These are phyloP conservation scores for Phytophthora litchii DNA, from an alignment of 352 stramenopile species.

Conservation along the genomic window DNA sequence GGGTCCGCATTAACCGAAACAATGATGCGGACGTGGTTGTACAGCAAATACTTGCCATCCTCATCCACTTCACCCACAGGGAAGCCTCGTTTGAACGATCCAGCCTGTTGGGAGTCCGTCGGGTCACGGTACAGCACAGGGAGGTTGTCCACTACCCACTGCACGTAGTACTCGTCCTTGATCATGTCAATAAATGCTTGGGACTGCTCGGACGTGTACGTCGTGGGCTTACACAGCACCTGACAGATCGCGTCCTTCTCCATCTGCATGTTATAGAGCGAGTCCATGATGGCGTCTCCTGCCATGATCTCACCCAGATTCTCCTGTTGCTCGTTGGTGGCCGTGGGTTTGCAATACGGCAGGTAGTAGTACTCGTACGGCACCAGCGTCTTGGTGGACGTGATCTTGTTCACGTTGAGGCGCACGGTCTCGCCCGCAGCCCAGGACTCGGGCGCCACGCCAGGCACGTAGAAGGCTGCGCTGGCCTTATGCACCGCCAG, in stretches of 20 bases:
- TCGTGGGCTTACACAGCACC: slow-evolving; percentile 90
- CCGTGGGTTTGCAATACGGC: slow-evolving; percentile 89
- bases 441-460: slow-evolving; percentile 86
- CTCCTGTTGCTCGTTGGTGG: slow-evolving; percentile 87
- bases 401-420: slow-evolving; percentile 98
- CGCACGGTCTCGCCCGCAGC: slow-evolving; percentile 81
- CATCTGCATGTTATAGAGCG: slow-evolving; percentile 90
- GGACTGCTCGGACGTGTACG: slow-evolving; percentile 80
- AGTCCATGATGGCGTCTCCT: slow-evolving; percentile 92
- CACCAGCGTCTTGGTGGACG: slow-evolving; percentile 97
- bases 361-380: slow-evolving; percentile 99
- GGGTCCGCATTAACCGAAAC: slow-evolving; percentile 92
- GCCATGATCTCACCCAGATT: slow-evolving; percentile 94
- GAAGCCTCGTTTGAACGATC: slow-evolving; percentile 90
- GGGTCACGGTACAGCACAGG: slow-evolving; percentile 88
- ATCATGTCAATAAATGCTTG: slow-evolving; percentile 92
- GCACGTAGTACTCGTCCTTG: slow-evolving; percentile 94
- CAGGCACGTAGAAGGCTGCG: slow-evolving; percentile 86
- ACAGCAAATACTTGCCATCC: slow-evolving; percentile 93
- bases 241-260: slow-evolving; percentile 89
- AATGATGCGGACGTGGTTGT: slow-evolving; percentile 98
- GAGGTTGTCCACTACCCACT: slow-evolving; percentile 95
- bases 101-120: slow-evolving; percentile 63
- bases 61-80: slow-evolving; percentile 93
- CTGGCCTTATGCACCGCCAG: slow-evolving; percentile 27